Base-by-base conservation (phyloP, 441 rosid species). In the Gossypium gossypioides region DNA sequence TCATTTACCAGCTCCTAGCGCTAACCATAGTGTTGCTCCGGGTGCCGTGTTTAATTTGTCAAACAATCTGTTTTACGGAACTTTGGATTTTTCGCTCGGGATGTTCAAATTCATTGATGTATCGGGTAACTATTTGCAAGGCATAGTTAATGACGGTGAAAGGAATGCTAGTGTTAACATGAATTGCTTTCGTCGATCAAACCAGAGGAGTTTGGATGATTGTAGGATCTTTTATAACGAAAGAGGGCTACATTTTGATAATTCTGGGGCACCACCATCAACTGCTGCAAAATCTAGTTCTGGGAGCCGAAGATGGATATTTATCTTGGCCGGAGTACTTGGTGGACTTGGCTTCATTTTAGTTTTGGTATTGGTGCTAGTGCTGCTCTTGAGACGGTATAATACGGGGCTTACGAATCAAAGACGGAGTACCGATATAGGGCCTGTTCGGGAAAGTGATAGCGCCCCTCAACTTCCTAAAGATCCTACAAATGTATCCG, bases 81-180 rank as follows among this genome's bases (percentile, higher is more conserved):
- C 52, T 71, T 72, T 89, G 79, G 65, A 79, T 55, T 74, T 77
- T 69, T 58, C 85, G 37, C 69, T 84, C 40, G 68, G 63, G 69
- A 73, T 74, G 57, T 84, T 83, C 55, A 61, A 58, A 44, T 77
- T 66, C 29, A 51, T 84, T 63, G 91, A 89, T 76, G 76, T 89
- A 57, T 84, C 91, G 1, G 76, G 76, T 37, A 89, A 89, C 84
- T 89, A 86, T 62, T 83, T 89, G 52, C 82, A 84, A 82, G 94
- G 94, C 40, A 70, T 81, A 50, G 78, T 71, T 18, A 71, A 74
- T 37, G 68, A 64, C 22, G 42, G 74, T 34, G 62, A 62, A 56
- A 71, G 40, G 71, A 83, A 78, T 64, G 83, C 82, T 60, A 69
- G 76, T 22, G 76, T 89, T 60, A 62, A 72, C 24, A 79, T 62